phyloP scores from a whole-genome alignment of 2,329 filamentous ascomycete species.

The Tothia fuscella region DNA sequence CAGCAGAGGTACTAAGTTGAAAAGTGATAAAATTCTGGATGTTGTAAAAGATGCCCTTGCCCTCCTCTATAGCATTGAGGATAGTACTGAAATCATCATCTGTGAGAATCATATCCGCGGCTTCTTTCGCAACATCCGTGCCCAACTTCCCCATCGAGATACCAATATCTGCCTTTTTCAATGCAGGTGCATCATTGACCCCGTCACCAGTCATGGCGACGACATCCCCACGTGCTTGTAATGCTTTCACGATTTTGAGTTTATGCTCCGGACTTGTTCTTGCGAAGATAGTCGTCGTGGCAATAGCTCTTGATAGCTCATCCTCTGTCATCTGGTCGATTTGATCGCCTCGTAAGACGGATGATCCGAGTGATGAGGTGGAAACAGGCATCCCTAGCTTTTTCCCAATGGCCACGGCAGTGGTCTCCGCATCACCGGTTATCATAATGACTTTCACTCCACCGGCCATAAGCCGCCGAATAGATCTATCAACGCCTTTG shows the following conservation, averaged over 20 bases:
- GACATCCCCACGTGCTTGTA: conserved; percentile 87
- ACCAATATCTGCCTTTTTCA: conserved; percentile 96
- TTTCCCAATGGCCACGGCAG: conserved; percentile 82
- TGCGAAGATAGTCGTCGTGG: conserved; percentile 86
- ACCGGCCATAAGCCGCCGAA: conserved; percentile 79
- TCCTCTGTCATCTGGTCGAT: conserved; percentile 84
- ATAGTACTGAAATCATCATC: conserved; percentile 89
- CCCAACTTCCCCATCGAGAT: conserved; percentile 93
- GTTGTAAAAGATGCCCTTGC: conserved; percentile 98
- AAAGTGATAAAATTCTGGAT: conserved; percentile 99
- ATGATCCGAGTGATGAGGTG: conserved; percentile 46
- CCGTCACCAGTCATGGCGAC: conserved; percentile 99
- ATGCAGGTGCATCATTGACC: conserved; percentile 90
- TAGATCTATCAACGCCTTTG: conserved; percentile 79
- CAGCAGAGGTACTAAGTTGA: conserved; percentile 92
- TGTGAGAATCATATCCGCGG: conserved; percentile 84
- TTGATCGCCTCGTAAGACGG: conserved; percentile 79
- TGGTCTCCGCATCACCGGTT: conserved; percentile 90
- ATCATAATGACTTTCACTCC: conserved; percentile 99
- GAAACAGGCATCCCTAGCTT: conserved; percentile 87
- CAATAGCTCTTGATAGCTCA: conserved; percentile 73
- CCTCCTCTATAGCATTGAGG: conserved; percentile 89
- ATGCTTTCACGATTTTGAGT: conserved; percentile 85
- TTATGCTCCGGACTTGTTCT: conserved; percentile 96
- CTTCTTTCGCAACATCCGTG: conserved; percentile 94